These are phyloP conservation scores for Phialophora tarda DNA, from an alignment of 2,329 filamentous ascomycete species.

Conservation along the genomic window DNA sequence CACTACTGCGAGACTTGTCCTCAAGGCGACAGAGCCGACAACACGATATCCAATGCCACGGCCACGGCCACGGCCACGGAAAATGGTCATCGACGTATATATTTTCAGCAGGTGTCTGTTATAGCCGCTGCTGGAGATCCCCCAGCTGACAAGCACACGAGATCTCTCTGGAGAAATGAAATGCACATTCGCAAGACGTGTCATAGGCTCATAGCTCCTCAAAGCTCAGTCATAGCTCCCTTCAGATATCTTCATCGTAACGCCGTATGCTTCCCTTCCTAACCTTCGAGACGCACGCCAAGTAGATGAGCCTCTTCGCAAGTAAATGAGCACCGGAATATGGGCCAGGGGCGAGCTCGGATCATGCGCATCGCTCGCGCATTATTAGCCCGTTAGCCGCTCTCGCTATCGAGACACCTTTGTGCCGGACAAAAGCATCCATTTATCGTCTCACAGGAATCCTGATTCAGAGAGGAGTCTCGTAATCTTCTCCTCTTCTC, in stretches of 20 bases:
- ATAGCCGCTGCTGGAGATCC: not conserved
- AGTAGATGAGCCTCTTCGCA: not conserved
- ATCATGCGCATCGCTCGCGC: not conserved
- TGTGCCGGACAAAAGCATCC: conserved; percentile 24
- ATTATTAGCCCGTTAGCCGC: not conserved
- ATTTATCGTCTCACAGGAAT: conserved; percentile 48
- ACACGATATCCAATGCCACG: conserved; percentile 18
- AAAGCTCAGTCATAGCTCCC: not conserved
- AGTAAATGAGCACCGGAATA: not conserved
- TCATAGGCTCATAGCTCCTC: conserved; percentile 14
- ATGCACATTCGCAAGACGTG: conserved; percentile 12
- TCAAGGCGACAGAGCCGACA: not conserved
- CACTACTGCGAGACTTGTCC: not conserved
- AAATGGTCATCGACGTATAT: conserved; percentile 13
- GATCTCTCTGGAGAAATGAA: not conserved
- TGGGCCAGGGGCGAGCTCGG: not conserved
- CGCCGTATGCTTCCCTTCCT: conserved; percentile 3
- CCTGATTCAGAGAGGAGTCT: conserved; percentile 63
- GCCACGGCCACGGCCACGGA: conserved; percentile 2
- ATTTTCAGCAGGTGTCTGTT: not conserved
- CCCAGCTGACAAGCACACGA: not conserved
- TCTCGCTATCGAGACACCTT: conserved; percentile 6
- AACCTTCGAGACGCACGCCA: not conserved
- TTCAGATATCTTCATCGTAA: conserved; percentile 7
- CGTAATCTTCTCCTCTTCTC: conserved; percentile 99